Conservation (phyloP, 805 yeast species). For the Debaryomyces prosopidis region DNA sequence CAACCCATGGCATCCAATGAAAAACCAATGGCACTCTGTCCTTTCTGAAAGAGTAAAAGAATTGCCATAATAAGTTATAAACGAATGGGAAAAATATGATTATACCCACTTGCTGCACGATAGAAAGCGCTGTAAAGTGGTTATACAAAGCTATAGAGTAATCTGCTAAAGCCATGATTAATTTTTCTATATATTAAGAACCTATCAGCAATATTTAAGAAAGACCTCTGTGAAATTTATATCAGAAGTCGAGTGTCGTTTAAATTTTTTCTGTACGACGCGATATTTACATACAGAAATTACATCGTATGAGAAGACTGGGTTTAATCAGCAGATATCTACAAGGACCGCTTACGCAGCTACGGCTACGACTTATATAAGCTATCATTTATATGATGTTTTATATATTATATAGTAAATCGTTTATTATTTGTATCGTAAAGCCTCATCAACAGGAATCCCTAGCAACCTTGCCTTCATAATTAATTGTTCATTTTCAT, state of each 20-base stretch:
- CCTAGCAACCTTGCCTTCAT: conserved; percentile 39
- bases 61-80: conserved; percentile 66
- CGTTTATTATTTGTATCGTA: no score
- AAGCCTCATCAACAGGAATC: conserved; percentile 8
- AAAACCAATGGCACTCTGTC: conserved; percentile 90
- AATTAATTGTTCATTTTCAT: conserved; percentile 53
- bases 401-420: no score
- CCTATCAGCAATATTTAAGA: not conserved
- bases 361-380: no score
- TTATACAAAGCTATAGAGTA: not conserved
- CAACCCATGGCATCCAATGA: conserved; percentile 94
- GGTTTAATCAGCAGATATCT: no score
- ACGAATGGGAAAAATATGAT: conserved; percentile 56
- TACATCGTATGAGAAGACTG: no score
- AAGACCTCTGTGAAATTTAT: no score
- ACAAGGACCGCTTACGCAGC: no score
- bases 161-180: not conserved
- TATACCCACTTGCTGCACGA: conserved; percentile 29
- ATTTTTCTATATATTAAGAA: not conserved
- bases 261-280: no score
- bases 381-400: no score
- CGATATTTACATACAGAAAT: no score
- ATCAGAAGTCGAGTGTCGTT: no score
- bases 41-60: conserved; percentile 65
- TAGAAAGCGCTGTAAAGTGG: conserved; percentile 23